Conservation (phyloP, 2,329 filamentous ascomycete genomes). For the Colletotrichum nymphaeae region DNA sequence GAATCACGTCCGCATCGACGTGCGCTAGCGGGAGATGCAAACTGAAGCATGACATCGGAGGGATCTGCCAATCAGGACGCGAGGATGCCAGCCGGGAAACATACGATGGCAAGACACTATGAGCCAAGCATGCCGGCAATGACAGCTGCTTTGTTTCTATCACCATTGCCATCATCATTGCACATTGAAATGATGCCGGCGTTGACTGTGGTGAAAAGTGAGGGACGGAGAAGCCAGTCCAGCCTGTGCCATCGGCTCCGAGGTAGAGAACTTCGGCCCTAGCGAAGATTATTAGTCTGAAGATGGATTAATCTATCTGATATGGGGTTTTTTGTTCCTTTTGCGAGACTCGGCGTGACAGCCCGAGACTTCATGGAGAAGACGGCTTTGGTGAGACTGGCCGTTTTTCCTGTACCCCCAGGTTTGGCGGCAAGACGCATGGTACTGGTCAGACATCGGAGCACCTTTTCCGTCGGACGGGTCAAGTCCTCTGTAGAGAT, state of each 20-base stretch:
- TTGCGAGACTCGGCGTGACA: neutral
- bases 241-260: neutral
- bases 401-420: neutral
- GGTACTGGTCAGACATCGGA: neutral
- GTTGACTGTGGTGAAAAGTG: neutral
- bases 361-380: neutral
- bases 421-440: neutral
- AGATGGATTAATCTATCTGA: neutral
- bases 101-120: neutral
- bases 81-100: neutral
- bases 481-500: neutral
- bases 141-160: neutral
- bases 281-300: neutral
- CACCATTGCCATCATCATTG: neutral
- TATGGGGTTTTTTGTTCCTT: neutral
- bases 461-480: neutral
- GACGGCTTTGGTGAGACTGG: neutral
- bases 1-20: neutral
- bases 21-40: conserved; percentile 10
- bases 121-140: neutral
- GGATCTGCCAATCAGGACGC: neutral
- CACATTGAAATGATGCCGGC: neutral
- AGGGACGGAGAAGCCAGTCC: neutral
- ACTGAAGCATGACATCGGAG: neutral
- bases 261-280: neutral